Evolutionary conservation across 352 stramenopile species (phyloP), one percentile per base, ranked within the genome.

Genomic region (Phytophthora litchii): DNA sequence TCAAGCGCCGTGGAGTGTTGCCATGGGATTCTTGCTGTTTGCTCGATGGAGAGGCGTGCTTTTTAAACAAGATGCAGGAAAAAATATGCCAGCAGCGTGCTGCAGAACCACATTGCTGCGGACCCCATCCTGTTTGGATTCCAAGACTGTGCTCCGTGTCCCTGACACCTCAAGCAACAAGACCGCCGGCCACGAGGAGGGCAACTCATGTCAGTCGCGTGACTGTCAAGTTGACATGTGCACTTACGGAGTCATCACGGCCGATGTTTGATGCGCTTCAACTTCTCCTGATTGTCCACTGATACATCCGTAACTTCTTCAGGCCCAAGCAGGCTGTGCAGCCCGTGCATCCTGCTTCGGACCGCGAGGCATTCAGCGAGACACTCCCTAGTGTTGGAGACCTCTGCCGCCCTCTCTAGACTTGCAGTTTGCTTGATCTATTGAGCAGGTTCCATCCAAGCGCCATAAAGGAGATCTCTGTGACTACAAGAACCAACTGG

Each of bases 241-340:
- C 36, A 37, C 46, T 21, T 29, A 23, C 7, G 35, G 54, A 63
- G 54, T 63, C 54, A 63, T 32, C 54, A 57, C 29, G 23, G n/a
- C 13, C 36, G 36, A 41, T 63, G 54, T 63, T 63, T 63, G 31
- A 40, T 64, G 48, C 38, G 14, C 44, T 63, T 63, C 37, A 56
- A 35, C 19, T 38, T 34, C 7, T 27, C 23, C 5, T n/a, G n/a
- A n/a, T n/a, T n/a, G n/a, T 20, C 45, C 47, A 51, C 55, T 51
- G 46, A 58, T 27, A 3, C 23, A 3, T 27, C 23, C 23, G 23
- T 5, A 5, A n/a, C n/a, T n/a, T n/a, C n/a, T n/a, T n/a, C n/a
- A n/a, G n/a, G n/a, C n/a, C n/a, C n/a, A n/a, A 27, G 23, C 23
- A 27, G 23, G 46, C 13, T 43, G 10, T 54, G 46, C 32, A 35